Conservation (phyloP, 164 flowering plant genomes). For the Berberis thunbergii region DNA sequence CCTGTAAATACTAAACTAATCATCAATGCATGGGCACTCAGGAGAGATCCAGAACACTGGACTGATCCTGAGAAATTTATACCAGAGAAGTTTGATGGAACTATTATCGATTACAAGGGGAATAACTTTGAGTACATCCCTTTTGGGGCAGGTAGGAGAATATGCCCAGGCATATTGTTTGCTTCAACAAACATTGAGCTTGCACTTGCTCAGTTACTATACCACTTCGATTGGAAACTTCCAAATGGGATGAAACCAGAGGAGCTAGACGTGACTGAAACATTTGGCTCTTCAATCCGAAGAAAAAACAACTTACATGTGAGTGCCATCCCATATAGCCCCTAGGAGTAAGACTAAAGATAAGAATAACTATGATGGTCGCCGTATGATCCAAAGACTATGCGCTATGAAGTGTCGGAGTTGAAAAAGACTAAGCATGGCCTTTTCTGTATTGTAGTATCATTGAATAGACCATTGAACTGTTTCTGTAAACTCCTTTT, state of each 20-base stretch:
- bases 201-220: background rate
- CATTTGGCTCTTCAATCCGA: slow-evolving; percentile 16
- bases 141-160: slow-evolving; percentile 20
- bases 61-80: slow-evolving; percentile 9
- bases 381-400: too few species aligned
- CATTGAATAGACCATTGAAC: too few species aligned
- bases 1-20: slow-evolving; percentile 23
- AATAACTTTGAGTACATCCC: slow-evolving; percentile 15
- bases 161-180: slow-evolving; percentile 18
- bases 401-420: too few species aligned
- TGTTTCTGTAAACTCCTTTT: too few species aligned
- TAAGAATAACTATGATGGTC: too few species aligned
- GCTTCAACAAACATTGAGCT: slow-evolving; percentile 12
- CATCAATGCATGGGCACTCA: slow-evolving; percentile 32
- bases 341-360: background rate
- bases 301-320: slow-evolving; percentile 18
- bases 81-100: slow-evolving; percentile 17
- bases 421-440: too few species aligned
- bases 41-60: slow-evolving; percentile 24
- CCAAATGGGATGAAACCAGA: slow-evolving; percentile 11
- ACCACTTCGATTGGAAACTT: slow-evolving; percentile 1
- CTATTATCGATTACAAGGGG: slow-evolving; percentile 15
- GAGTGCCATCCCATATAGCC: slow-evolving; percentile 17
- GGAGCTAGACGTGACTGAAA: slow-evolving; percentile 19
- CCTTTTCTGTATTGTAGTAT: too few species aligned